A percentile compares a stretch with the other conserved stretches of the same genome.
These are phyloP conservation scores for Amanita brunnescens DNA, from an alignment of 768 basidiomycete species.

Conservation along the genomic window DNA sequence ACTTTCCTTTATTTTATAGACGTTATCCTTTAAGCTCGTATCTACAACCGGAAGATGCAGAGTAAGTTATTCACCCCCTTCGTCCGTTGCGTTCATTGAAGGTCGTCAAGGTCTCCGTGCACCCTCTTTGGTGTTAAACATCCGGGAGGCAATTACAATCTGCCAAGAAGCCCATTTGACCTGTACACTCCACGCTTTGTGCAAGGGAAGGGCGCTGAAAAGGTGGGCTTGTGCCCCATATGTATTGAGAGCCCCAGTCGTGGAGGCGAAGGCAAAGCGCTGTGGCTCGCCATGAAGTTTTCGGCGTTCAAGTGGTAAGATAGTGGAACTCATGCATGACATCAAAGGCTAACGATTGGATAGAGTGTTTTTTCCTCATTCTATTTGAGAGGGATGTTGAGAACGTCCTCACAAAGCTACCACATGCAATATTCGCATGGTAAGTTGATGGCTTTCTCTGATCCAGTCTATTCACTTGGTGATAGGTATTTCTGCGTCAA, in stretches of 20 bases:
- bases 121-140: conserved; percentile 24
- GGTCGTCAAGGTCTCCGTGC: conserved; percentile 24
- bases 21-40: conserved; percentile 61
- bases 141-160: conserved; percentile 49
- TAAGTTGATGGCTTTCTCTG: conserved; percentile 14
- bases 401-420: conserved; percentile 46
- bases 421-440: conserved; percentile 80
- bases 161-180: conserved; percentile 51
- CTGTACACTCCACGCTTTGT: conserved; percentile 76
- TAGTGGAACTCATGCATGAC: neutral
- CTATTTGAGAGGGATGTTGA: neutral
- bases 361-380: neutral
- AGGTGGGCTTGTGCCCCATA: conserved; percentile 72
- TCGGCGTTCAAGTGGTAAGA: conserved; percentile 74
- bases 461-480: conserved; percentile 3
- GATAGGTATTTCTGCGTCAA: conserved; percentile 61
- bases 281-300: conserved; percentile 76
- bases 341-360: neutral
- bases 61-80: conserved; percentile 24
- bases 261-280: conserved; percentile 52
- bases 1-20: conserved; percentile 59
- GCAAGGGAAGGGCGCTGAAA: conserved; percentile 55
- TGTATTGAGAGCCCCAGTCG: conserved; percentile 53
- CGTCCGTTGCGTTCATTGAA: neutral
- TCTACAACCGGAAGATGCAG: conserved; percentile 28